A percentile compares a stretch with the other conserved stretches of the same genome.
These are phyloP conservation scores for Leccinum disarticulatum DNA, from an alignment of 768 basidiomycete genomes.

Conservation along the genomic window DNA sequence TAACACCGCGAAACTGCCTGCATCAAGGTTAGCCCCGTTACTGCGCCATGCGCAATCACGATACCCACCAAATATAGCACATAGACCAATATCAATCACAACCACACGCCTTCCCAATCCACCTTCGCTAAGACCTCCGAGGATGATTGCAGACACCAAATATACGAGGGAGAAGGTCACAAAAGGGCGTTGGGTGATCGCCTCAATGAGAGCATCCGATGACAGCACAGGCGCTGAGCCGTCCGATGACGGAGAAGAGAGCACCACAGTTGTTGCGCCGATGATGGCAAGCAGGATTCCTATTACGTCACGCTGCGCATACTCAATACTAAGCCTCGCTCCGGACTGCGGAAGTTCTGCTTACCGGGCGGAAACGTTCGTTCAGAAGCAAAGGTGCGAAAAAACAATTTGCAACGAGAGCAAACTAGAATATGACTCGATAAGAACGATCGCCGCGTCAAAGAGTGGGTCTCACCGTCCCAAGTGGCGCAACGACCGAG, in stretches of 20 bases:
- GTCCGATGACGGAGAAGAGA: constrained; percentile 72
- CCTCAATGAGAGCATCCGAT: constrained; percentile 61
- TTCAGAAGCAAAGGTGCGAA: constrained; percentile 85
- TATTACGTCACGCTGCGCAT: constrained; percentile 64
- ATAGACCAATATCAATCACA: constrained; percentile 84
- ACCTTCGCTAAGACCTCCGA: constrained; percentile 68
- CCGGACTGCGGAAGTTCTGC: constrained; percentile 12
- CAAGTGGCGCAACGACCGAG: constrained; percentile 91
- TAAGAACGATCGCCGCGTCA: not conserved
- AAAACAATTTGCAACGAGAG: constrained; percentile 92
- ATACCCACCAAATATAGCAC: constrained; percentile 72
- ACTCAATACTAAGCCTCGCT: constrained; percentile 14
- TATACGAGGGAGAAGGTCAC: constrained; percentile 72
- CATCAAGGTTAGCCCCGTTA: not conserved
- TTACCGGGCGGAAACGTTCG: constrained; percentile 79
- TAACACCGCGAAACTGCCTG: constrained; percentile 93
- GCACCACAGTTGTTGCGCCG: constrained; percentile 92
- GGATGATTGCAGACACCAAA: constrained; percentile 50
- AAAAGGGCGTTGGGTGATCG: constrained; percentile 72
- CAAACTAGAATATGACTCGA: constrained; percentile 52
- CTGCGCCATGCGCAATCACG: not conserved
- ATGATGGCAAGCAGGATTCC: constrained; percentile 80
- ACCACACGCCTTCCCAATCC: constrained; percentile 64
- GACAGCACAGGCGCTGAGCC: constrained; percentile 54
- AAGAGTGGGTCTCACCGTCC: constrained; percentile 64